These are phyloP conservation scores for Aquanectria penicillioides DNA, from an alignment of 2,329 filamentous ascomycete genomes.

Conservation along the genomic window DNA sequence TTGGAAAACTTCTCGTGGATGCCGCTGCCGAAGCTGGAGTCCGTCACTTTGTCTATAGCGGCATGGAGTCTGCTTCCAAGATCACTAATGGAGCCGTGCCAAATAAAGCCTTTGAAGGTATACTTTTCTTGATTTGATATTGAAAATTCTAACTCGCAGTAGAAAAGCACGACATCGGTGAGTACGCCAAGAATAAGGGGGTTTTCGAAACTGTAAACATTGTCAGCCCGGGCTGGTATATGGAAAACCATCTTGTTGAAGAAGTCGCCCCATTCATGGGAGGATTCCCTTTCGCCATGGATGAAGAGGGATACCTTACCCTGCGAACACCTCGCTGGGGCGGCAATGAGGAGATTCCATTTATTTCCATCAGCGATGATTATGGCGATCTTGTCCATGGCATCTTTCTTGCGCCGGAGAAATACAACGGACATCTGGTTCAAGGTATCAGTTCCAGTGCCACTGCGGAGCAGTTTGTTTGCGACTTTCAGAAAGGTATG, in stretches of 20 bases:
- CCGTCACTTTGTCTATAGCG: slow-evolving; percentile 49
- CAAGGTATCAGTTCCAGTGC: slow-evolving; percentile 50
- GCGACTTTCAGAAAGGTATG: slow-evolving; percentile 46
- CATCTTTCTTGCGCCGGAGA: slow-evolving; percentile 51
- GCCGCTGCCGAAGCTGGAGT: slow-evolving; percentile 47
- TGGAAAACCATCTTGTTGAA: slow-evolving; percentile 52
- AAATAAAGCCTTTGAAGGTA: slow-evolving; percentile 48
- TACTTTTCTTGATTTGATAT: not conserved
- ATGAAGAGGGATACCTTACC: slow-evolving; percentile 50
- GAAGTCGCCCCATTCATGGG: slow-evolving; percentile 50
- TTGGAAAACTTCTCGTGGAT: slow-evolving; percentile 48
- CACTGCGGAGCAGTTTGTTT: slow-evolving; percentile 43
- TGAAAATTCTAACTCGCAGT: not conserved
- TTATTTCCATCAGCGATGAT: slow-evolving; percentile 52
- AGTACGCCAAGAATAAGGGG: slow-evolving; percentile 46
- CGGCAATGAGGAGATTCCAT: slow-evolving; percentile 48
- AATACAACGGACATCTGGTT: slow-evolving; percentile 48
- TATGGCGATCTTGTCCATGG: slow-evolving; percentile 59
- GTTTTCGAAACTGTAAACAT: slow-evolving; percentile 49
- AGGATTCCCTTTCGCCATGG: slow-evolving; percentile 50
- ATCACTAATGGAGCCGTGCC: slow-evolving; percentile 46
- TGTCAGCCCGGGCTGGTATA: slow-evolving; percentile 53
- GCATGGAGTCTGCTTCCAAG: slow-evolving; percentile 44
- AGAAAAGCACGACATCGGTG: slow-evolving; percentile 52
- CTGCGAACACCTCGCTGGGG: slow-evolving; percentile 51